phyloP scores from a whole-genome alignment of 345 rosid genomes.

The Turritis glabra region DNA sequence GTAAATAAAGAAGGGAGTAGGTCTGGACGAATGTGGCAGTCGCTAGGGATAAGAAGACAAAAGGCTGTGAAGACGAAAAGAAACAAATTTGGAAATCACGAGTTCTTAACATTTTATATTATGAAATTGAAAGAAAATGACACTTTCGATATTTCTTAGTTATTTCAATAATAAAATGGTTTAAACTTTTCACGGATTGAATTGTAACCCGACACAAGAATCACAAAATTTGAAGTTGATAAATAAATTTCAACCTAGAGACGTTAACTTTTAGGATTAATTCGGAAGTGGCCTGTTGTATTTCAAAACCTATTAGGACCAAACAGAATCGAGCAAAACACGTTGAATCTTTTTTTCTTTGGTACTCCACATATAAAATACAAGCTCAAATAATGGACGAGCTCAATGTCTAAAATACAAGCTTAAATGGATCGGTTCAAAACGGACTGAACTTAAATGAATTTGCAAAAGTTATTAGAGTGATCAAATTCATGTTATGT shows the following conservation, averaged over 20 bases:
- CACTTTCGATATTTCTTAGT: neutral
- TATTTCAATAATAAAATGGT: neutral
- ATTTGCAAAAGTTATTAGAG: neutral
- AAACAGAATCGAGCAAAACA: neutral
- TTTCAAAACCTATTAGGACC: neutral
- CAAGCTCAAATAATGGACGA: neutral
- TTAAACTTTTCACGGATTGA: neutral
- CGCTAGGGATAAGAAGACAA: neutral
- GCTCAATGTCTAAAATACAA: neutral
- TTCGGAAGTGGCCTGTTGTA: neutral
- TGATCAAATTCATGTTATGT: neutral
- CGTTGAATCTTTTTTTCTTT: neutral
- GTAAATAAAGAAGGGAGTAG: neutral
- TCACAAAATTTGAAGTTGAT: neutral
- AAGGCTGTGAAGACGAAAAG: conserved; percentile 12
- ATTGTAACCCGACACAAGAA: neutral
- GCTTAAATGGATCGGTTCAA: neutral
- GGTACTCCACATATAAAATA: no score
- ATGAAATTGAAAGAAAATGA: neutral
- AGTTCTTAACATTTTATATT: neutral
- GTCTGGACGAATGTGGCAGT: conserved; percentile 23
- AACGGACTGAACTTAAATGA: neutral
- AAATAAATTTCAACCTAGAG: neutral
- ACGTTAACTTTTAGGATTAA: neutral
- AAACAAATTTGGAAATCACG: conserved; percentile 31